A percentile compares a stretch with the other conserved stretches of the same genome.
Conservation (phyloP, 257 asterid species). For the Primulina tabacum region DNA sequence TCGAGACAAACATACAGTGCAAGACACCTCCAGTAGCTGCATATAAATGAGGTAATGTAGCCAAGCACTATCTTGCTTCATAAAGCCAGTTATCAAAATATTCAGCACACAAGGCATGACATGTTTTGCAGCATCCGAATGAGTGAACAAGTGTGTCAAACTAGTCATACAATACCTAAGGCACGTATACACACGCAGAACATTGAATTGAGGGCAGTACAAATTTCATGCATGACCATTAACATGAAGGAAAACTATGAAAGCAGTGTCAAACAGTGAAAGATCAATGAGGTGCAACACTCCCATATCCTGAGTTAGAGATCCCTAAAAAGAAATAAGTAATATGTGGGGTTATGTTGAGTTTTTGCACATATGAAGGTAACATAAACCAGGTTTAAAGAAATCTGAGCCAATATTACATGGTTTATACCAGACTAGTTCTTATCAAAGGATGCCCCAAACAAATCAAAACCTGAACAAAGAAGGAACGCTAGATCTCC, state of each 20-base stretch:
- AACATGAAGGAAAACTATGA: not conserved
- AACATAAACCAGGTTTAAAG: constrained; percentile 1
- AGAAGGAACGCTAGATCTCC: not conserved
- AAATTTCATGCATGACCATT: not conserved
- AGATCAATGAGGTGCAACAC: constrained; percentile 11
- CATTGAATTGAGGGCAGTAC: not conserved
- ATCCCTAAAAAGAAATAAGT: constrained; percentile 5
- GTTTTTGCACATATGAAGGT: constrained; percentile 4
- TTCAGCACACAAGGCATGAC: not conserved
- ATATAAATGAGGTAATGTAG: not conserved
- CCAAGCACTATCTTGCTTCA: constrained; percentile 11
- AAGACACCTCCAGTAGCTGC: constrained; percentile 6
- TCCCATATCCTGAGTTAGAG: not conserved
- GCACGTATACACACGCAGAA: not conserved
- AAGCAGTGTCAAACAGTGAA: constrained; percentile 4
- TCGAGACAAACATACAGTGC: constrained; percentile 8
- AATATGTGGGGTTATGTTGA: not conserved
- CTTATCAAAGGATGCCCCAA: constrained; percentile 7
- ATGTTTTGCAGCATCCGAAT: not conserved
- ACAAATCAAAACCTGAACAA: not conserved
- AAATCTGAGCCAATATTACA: not conserved
- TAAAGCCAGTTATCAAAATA: constrained; percentile 3
- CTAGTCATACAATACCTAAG: not conserved
- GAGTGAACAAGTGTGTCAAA: not conserved
- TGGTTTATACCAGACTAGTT: constrained; percentile 4